These are phyloP conservation scores for Nothophytophthora sp. DNA, from an alignment of 352 stramenopile genomes.

Conservation along the genomic window DNA sequence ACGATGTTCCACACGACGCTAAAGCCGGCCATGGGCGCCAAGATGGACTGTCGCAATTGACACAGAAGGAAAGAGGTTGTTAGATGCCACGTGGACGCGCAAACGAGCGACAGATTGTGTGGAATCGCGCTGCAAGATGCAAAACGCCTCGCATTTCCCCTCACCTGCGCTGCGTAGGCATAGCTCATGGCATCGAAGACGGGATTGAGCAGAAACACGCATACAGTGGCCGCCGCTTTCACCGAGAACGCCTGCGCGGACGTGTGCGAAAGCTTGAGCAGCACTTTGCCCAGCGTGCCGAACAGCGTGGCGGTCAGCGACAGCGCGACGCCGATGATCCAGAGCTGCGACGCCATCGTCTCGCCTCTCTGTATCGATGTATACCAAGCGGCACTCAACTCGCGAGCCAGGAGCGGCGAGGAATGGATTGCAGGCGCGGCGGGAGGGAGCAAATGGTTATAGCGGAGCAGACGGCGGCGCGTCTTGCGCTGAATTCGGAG, in stretches of 20 bases:
- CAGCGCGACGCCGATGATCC: constrained; percentile 76
- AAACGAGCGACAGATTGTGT: not conserved
- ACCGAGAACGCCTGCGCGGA: constrained; percentile 51
- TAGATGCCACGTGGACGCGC: constrained; percentile 13
- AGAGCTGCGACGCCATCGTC: constrained; percentile 45
- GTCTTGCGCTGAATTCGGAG: no score
- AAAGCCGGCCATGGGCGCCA: constrained; percentile 86
- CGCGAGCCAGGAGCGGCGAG: not conserved
- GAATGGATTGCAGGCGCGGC: no score
- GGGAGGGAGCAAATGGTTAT: no score
- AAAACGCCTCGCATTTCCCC: not conserved
- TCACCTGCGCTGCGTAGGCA: constrained; percentile 83
- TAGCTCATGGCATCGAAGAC: constrained; percentile 89
- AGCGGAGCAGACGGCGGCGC: no score
- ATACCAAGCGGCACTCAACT: constrained; percentile 7
- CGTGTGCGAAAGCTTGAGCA: constrained; percentile 86
- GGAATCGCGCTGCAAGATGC: not conserved
- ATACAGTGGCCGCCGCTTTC: constrained; percentile 68
- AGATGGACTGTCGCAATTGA: constrained; percentile 57
- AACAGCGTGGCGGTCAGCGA: constrained; percentile 86
- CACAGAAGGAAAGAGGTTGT: constrained; percentile 19
- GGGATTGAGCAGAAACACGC: constrained; percentile 84
- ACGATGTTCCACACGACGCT: constrained; percentile 91
- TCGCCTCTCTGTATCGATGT: constrained; percentile 13
- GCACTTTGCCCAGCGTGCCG: constrained; percentile 84